Evolutionary conservation across 2,329 filamentous ascomycete genomes (phyloP).

Genomic region (Cordyceps tenuipes): DNA sequence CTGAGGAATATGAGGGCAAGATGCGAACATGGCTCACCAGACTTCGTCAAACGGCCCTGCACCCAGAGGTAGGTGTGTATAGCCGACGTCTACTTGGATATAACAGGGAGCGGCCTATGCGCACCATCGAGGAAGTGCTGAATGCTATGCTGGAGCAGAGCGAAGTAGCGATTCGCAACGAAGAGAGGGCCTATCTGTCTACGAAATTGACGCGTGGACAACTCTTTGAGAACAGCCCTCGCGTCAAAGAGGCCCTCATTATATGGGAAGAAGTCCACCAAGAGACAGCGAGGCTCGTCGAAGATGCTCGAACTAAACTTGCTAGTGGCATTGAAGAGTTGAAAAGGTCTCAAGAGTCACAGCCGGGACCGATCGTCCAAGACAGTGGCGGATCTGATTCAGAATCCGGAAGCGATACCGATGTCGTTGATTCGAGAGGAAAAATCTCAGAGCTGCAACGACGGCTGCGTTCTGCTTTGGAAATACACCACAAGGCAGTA

Average conservation of each 20-base stretch:
- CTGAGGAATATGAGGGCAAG: slow-evolving; percentile 53
- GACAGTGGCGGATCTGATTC: slow-evolving; percentile 16
- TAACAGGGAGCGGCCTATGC: slow-evolving; percentile 56
- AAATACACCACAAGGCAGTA: slow-evolving; percentile 70
- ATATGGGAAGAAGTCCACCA: slow-evolving; percentile 57
- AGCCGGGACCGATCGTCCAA: background rate
- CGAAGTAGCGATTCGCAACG: slow-evolving; percentile 54
- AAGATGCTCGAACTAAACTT: slow-evolving; percentile 57
- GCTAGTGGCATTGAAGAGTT: slow-evolving; percentile 36
- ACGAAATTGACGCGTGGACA: slow-evolving; percentile 64
- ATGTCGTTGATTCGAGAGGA: slow-evolving; percentile 43
- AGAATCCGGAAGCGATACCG: slow-evolving; percentile 31
- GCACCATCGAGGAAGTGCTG: slow-evolving; percentile 79
- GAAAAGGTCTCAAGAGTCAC: slow-evolving; percentile 6
- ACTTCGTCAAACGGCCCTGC: slow-evolving; percentile 74
- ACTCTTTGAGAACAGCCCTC: slow-evolving; percentile 65
- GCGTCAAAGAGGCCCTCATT: slow-evolving; percentile 56
- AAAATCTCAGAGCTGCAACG: slow-evolving; percentile 11
- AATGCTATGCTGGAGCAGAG: slow-evolving; percentile 87
- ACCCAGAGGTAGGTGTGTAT: slow-evolving; percentile 69
- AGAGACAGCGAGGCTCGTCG: slow-evolving; percentile 44
- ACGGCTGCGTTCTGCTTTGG: slow-evolving; percentile 63
- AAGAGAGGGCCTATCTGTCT: slow-evolving; percentile 60
- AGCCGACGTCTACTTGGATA: slow-evolving; percentile 57
- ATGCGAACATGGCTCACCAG: slow-evolving; percentile 76